Conservation (phyloP, 306 rosid species). For the Glycine tomentella region DNA sequence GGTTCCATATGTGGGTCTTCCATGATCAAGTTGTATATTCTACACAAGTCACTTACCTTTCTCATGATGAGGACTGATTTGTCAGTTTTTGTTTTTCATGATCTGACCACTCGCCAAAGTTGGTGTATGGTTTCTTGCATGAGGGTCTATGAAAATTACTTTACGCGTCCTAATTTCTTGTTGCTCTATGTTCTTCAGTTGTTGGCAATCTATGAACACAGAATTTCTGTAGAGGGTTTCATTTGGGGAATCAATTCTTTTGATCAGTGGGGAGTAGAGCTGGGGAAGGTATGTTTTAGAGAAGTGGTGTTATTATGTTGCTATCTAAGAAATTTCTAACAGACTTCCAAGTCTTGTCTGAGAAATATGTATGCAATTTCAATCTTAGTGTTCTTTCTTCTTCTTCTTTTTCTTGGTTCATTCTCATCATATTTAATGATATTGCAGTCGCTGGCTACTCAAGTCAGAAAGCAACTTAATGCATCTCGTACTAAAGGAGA, state of each 20-base stretch:
- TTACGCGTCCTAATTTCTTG: conserved; percentile 32
- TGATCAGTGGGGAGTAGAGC: conserved; percentile 99
- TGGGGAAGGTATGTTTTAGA: conserved; percentile 80
- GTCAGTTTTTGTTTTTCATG: background rate
- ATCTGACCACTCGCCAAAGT: background rate
- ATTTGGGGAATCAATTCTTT: conserved; percentile 97
- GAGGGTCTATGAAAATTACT: conserved; percentile 26
- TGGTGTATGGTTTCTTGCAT: conserved; percentile 17
- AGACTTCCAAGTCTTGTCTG: conserved; percentile 35
- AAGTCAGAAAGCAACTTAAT: conserved; percentile 87
- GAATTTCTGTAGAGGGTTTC: conserved; percentile 93
- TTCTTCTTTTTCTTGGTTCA: background rate
- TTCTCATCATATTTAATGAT: conserved; percentile 22
- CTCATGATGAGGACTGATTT: conserved; percentile 14
- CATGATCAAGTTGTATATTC: conserved; percentile 27
- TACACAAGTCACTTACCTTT: conserved; percentile 3
- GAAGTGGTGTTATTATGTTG: background rate
- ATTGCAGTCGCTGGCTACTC: conserved; percentile 84
- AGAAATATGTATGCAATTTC: background rate
- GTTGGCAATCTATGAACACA: conserved; percentile 94
- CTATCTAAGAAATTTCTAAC: background rate
- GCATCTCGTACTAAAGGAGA: conserved; percentile 76
- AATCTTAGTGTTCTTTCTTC: background rate
- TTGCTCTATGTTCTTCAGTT: conserved; percentile 59
- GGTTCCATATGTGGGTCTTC: background rate